Base-by-base conservation (phyloP, 2,329 filamentous ascomycete species). In the Aspergillus texensis region DNA sequence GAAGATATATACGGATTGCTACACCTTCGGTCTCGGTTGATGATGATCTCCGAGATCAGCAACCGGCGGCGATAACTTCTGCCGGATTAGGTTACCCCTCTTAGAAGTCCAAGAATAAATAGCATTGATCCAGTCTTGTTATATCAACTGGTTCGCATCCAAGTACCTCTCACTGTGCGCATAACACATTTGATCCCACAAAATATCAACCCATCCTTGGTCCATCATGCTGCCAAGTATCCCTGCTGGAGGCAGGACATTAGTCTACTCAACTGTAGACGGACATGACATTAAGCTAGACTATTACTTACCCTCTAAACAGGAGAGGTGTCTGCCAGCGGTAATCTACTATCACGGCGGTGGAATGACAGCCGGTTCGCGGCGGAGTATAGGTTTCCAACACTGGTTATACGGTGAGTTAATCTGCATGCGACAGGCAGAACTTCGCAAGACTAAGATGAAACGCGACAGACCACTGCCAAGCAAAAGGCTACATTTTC, bases 261-360 rank as follows among this genome's bases (percentile, higher is more conserved):
- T 68, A 6, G 62, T 67, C 34, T 71, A 71, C 41, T 71, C 67
- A 28, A 67, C 54, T 8, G 54, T 67, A 16, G 58, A 64, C 16
- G 52, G 57, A 32, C 69, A 71, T 53, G 61, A 69, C 4, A 62
- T 71, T n/a, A 67, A 66, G 36, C 52, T 71, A 3, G 69, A 71
- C 48, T 71, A 70, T 48, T 70, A 67, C 21, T 48, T 70, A 0
- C 67, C 68, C 16, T 53, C 28, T 21, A 34, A 5, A 10, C n/a
- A 28, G 4, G 60, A 43, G 14, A 67, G 66, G 2, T 54, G 32
- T 12, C 61, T 68, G 5, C 68, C 68, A 12, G 69, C 69, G 1
- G 55, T 70, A 11, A 66, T 71, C 56, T 70, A 68, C 58, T 71
- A 70, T 32, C 69, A 71, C 43, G 69, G 69, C 14, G 69, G 69